Conservation (phyloP, 441 rosid genomes). For the Adansonia rubrostipa region DNA sequence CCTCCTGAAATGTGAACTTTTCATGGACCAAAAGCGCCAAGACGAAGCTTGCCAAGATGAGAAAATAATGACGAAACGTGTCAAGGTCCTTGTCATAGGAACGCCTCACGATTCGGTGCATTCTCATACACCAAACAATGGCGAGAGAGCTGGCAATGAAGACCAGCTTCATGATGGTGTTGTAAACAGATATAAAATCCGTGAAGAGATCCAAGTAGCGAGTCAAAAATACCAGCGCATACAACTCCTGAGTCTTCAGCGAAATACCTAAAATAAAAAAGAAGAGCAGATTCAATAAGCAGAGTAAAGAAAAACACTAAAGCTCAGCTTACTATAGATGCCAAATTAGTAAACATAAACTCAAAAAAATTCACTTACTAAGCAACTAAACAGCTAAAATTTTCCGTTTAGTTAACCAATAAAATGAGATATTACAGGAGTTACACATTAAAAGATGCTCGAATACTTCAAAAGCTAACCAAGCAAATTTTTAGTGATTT, state of each 20-base stretch:
- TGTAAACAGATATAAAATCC: slow-evolving; percentile 75
- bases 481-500: not conserved
- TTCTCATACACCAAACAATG: slow-evolving; percentile 81
- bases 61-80: slow-evolving; percentile 78
- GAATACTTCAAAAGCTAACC: not conserved
- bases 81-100: slow-evolving; percentile 81
- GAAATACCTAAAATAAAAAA: slow-evolving; percentile 63
- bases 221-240: slow-evolving; percentile 75
- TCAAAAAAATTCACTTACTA: too few relatives aligned
- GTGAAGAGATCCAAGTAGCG: slow-evolving; percentile 88
- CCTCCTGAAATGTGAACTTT: slow-evolving; percentile 79
- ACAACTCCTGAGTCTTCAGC: slow-evolving; percentile 92
- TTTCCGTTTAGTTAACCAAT: too few relatives aligned
- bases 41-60: slow-evolving; percentile 55
- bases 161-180: slow-evolving; percentile 84
- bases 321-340: not conserved
- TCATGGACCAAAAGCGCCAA: slow-evolving; percentile 72
- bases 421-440: too few relatives aligned
- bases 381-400: too few relatives aligned
- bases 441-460: too few relatives aligned
- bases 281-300: slow-evolving; percentile 3
- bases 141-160: slow-evolving; percentile 84
- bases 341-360: not conserved
- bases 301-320: not conserved
- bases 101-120: slow-evolving; percentile 62